Evolutionary conservation across 1,284 basidiomycete species (phyloP).

Genomic region (Ustilago tritici): DNA sequence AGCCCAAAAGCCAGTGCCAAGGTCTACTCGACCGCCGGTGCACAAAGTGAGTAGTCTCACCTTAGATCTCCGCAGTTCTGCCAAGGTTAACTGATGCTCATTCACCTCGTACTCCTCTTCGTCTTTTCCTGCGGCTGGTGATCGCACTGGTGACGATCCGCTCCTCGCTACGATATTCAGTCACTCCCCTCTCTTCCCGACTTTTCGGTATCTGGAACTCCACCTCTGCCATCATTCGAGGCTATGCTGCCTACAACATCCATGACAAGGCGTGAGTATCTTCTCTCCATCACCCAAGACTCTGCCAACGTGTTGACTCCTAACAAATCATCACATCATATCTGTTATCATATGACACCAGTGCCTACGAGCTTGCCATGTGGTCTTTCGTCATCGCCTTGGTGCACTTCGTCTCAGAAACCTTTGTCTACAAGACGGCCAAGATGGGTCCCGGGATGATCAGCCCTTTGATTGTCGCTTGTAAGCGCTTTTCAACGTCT

Average conservation of each 20-base stretch:
- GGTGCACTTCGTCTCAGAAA: slow-evolving; percentile 86
- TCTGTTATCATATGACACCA: slow-evolving; percentile 7
- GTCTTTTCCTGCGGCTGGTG: not conserved
- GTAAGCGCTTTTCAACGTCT: slow-evolving; percentile 73
- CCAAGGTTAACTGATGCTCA: too few species aligned
- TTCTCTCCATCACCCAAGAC: not conserved
- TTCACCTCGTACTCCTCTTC: too few species aligned
- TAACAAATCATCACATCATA: not conserved
- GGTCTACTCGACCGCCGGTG: slow-evolving; percentile 57
- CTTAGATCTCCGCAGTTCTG: not conserved
- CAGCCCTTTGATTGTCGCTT: slow-evolving; percentile 85
- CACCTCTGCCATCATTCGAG: slow-evolving; percentile 63
- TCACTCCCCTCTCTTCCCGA: slow-evolving; percentile 64
- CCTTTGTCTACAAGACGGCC: slow-evolving; percentile 84
- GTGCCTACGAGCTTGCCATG: slow-evolving; percentile 83
- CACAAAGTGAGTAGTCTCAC: slow-evolving; percentile 33
- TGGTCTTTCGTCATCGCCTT: slow-evolving; percentile 90
- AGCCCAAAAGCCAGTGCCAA: slow-evolving; percentile 56
- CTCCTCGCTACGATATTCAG: slow-evolving; percentile 9
- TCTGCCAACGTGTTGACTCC: not conserved
- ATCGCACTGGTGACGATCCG: not conserved
- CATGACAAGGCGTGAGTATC: slow-evolving; percentile 53
- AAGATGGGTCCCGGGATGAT: slow-evolving; percentile 77
- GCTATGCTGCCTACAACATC: slow-evolving; percentile 65
- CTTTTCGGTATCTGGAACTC: slow-evolving; percentile 68